A percentile compares a stretch with the other conserved stretches of the same genome.
Evolutionary conservation across 768 basidiomycete species (phyloP).

Genomic region (Tephrocybe rancida): DNA sequence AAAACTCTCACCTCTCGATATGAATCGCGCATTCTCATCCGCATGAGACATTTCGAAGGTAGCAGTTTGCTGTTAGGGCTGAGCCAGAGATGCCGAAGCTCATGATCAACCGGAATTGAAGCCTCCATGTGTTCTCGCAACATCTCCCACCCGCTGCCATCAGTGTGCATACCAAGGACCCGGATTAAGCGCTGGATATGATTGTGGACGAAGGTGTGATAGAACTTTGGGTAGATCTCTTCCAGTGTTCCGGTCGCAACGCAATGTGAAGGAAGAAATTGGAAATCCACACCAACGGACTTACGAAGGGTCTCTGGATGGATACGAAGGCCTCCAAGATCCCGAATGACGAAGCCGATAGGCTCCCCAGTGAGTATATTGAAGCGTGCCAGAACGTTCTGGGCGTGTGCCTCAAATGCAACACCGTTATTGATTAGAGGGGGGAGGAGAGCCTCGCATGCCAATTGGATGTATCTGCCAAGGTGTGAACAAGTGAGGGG

Average conservation of each 20-base stretch:
- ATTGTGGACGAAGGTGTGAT: slow-evolving; percentile 63
- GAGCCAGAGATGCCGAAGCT: slow-evolving; percentile 50
- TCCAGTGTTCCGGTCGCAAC: slow-evolving; percentile 47
- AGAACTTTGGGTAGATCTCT: slow-evolving; percentile 58
- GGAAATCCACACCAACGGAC: slow-evolving; percentile 52
- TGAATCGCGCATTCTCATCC: slow-evolving; percentile 58
- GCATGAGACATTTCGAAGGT: slow-evolving; percentile 57
- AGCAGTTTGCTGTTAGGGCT: slow-evolving; percentile 39
- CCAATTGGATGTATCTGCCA: slow-evolving; percentile 50
- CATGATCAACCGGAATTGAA: slow-evolving; percentile 46
- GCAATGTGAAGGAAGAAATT: slow-evolving; percentile 56
- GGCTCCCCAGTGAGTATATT: slow-evolving; percentile 41
- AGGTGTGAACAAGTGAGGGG: background rate
- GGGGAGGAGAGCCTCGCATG: slow-evolving; percentile 54
- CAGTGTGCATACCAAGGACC: slow-evolving; percentile 51
- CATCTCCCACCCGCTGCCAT: slow-evolving; percentile 54
- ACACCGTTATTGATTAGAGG: slow-evolving; percentile 55
- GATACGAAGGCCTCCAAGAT: slow-evolving; percentile 59
- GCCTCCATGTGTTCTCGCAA: slow-evolving; percentile 46
- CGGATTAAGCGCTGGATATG: slow-evolving; percentile 60
- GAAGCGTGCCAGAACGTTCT: slow-evolving; percentile 55
- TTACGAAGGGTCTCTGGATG: slow-evolving; percentile 49
- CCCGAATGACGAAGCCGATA: slow-evolving; percentile 55
- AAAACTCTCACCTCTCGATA: slow-evolving; percentile 52
- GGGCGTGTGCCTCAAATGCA: slow-evolving; percentile 65